A percentile compares a stretch with the other conserved stretches of the same genome.
Conservation (phyloP, 768 basidiomycete species). For the Lyophyllum atratum region DNA sequence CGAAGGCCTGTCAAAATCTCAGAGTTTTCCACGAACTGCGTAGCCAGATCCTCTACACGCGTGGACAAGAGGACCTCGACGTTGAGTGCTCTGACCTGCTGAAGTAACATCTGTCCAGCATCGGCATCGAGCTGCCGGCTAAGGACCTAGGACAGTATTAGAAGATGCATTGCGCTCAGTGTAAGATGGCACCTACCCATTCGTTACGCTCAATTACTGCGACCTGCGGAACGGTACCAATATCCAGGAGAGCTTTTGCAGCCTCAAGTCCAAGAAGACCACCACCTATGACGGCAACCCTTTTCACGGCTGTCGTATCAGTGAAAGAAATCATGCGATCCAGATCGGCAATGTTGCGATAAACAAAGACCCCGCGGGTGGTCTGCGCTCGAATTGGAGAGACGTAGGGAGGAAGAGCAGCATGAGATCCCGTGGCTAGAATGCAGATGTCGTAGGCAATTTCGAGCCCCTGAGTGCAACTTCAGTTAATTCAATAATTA, state of each 20-base stretch:
- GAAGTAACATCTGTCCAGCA: conserved; percentile 23
- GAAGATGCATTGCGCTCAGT: not conserved
- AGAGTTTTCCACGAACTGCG: not conserved
- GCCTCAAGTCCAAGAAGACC: conserved; percentile 75
- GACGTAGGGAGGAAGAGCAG: conserved; percentile 61
- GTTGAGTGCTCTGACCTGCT: conserved; percentile 20
- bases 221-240: conserved; percentile 8
- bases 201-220: conserved; percentile 7
- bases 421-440: conserved; percentile 70
- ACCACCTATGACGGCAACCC: conserved; percentile 65
- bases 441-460: conserved; percentile 63
- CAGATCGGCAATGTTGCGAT: conserved; percentile 71
- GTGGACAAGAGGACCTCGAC: conserved; percentile 10
- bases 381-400: conserved; percentile 36
- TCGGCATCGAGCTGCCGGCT: conserved; percentile 29
- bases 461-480: not conserved
- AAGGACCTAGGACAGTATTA: not conserved
- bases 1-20: not conserved
- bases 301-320: conserved; percentile 42
- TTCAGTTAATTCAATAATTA: not conserved
- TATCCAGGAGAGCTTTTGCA: conserved; percentile 42
- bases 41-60: not conserved
- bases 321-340: conserved; percentile 64
- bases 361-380: conserved; percentile 66
- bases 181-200: conserved; percentile 17